Evolutionary conservation across 371 early-diverging fungal species (phyloP).

Genomic region (Rhizopus microsporus): DNA sequence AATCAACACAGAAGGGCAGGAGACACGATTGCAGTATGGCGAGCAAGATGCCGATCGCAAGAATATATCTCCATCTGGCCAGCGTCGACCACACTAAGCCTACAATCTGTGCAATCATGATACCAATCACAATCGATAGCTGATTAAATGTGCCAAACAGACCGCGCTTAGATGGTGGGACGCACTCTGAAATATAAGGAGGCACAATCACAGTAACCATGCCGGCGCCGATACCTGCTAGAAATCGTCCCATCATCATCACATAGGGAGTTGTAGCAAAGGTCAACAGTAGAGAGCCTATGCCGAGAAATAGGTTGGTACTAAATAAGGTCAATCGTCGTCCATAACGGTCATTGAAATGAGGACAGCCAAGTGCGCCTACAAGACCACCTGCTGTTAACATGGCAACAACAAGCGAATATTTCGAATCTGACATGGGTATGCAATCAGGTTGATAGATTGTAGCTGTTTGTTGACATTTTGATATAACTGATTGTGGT

Average conservation of each 20-base stretch:
- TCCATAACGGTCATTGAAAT: slow-evolving; percentile 73
- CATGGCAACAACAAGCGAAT: slow-evolving; percentile 70
- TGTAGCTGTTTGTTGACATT: slow-evolving; percentile 43
- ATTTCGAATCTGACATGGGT: slow-evolving; percentile 77
- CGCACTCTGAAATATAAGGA: slow-evolving; percentile 84
- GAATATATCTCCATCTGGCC: slow-evolving; percentile 67
- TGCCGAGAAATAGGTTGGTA: slow-evolving; percentile 60
- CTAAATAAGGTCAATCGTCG: slow-evolving; percentile 69
- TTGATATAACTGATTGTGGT: slow-evolving; percentile 69
- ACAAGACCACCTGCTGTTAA: slow-evolving; percentile 80
- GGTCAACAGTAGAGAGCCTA: slow-evolving; percentile 71
- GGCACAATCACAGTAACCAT: slow-evolving; percentile 84
- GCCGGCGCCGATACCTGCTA: slow-evolving; percentile 87
- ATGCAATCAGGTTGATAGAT: slow-evolving; percentile 69
- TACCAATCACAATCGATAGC: slow-evolving; percentile 82
- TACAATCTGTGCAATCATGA: slow-evolving; percentile 67
- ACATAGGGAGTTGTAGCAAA: slow-evolving; percentile 48
- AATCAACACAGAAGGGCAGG: slow-evolving; percentile 77
- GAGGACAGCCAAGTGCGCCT: slow-evolving; percentile 78
- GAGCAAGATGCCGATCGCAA: slow-evolving; percentile 58
- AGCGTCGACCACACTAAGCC: slow-evolving; percentile 63
- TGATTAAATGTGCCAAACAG: slow-evolving; percentile 83
- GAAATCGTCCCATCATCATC: slow-evolving; percentile 77
- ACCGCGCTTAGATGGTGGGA: slow-evolving; percentile 75
- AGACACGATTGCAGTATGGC: slow-evolving; percentile 64